These are phyloP conservation scores for Myrica gale DNA, from an alignment of 306 rosid species.

Conservation along the genomic window DNA sequence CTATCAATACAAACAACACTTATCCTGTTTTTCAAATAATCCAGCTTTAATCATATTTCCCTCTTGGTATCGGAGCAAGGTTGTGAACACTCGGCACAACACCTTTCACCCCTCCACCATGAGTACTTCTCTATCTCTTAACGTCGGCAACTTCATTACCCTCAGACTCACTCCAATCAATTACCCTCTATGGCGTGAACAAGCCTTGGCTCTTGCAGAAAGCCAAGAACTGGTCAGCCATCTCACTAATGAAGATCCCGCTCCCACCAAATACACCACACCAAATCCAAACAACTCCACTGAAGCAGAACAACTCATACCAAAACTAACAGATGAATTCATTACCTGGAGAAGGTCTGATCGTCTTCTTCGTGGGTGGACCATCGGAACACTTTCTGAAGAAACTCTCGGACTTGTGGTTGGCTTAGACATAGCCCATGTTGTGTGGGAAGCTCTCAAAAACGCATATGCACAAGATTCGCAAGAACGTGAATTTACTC, in stretches of 20 bases:
- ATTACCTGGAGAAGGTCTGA: conserved; percentile 3
- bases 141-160: too few species aligned
- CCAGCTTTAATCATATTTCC: too few species aligned
- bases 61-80: too few species aligned
- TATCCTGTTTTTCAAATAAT: too few species aligned
- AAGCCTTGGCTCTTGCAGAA: not conserved
- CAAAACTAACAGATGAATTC: not conserved
- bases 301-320: too few species aligned
- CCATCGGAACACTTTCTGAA: conserved; percentile 13
- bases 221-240: not conserved
- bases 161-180: too few species aligned
- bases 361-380: conserved; percentile 16
- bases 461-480: conserved; percentile 7
- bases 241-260: not conserved
- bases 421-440: not conserved
- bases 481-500: conserved; percentile 14
- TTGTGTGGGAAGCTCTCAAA: not conserved
- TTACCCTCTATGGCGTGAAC: too few species aligned
- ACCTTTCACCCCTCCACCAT: too few species aligned
- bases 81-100: too few species aligned
- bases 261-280: not conserved
- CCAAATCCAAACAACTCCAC: not conserved
- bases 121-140: too few species aligned
- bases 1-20: too few species aligned
- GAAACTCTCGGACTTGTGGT: conserved; percentile 10